These are phyloP conservation scores for Aspergillus bertholletiae DNA, from an alignment of 495 filamentous ascomycete genomes.

Conservation along the genomic window DNA sequence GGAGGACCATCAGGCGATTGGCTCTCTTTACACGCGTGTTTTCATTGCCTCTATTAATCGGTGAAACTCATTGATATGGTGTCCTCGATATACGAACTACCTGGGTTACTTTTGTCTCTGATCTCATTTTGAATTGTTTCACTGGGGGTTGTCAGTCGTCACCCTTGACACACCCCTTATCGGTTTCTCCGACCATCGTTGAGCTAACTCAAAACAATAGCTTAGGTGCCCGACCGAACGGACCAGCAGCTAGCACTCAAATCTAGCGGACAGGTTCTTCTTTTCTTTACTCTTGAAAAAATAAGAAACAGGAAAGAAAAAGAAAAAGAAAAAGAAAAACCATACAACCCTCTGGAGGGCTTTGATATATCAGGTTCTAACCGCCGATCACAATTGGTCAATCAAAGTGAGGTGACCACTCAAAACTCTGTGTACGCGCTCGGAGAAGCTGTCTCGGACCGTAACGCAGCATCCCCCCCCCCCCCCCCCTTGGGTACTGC, in stretches of 20 bases:
- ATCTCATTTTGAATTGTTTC: neutral
- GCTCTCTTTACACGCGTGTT: conserved; percentile 14
- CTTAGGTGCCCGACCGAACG: conserved; percentile 18
- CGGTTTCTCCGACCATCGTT: conserved; percentile 10
- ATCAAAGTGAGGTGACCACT: conserved; percentile 32
- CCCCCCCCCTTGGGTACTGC: conserved; percentile 14
- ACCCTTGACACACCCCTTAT: conserved; percentile 16
- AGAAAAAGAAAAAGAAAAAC: neutral
- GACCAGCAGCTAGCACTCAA: conserved; percentile 6
- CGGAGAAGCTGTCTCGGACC: conserved; percentile 32
- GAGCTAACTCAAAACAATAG: conserved; percentile 14
- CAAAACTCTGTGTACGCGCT: conserved; percentile 34
- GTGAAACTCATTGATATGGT: conserved; percentile 14
- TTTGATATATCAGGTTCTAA: neutral
- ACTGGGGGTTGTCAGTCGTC: conserved; percentile 6
- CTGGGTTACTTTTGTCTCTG: neutral
- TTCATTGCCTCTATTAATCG: conserved; percentile 2
- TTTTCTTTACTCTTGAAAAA: too few species aligned
- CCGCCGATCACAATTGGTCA: conserved; percentile 13
- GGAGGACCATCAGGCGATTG: conserved; percentile 11
- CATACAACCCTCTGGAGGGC: neutral
- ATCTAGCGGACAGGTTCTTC: neutral
- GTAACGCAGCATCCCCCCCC: conserved; percentile 29
- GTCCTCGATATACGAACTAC: conserved; percentile 14
- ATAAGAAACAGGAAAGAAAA: neutral